Evolutionary conservation across 1,139 yeast species (phyloP).

Genomic region (Nadsonia starkeyi-henricii): DNA sequence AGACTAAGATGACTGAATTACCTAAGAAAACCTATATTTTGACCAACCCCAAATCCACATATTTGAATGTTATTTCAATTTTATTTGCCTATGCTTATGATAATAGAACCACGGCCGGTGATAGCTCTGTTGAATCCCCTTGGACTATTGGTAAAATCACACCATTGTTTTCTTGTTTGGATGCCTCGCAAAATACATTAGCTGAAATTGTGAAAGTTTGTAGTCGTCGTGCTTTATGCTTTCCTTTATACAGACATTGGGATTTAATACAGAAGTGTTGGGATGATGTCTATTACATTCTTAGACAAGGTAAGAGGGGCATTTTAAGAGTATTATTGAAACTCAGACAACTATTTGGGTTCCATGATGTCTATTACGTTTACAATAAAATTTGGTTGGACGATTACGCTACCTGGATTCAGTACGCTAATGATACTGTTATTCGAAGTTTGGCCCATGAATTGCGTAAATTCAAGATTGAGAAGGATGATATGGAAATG

Average conservation of each 20-base stretch:
- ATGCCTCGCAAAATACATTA: constrained; percentile 37
- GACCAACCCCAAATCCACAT: constrained; percentile 35
- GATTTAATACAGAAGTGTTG: constrained; percentile 47
- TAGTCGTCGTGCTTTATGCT: constrained; percentile 58
- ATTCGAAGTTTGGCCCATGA: constrained; percentile 58
- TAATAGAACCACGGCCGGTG: constrained; percentile 60
- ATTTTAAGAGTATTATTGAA: constrained; percentile 47
- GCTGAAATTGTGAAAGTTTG: constrained; percentile 44
- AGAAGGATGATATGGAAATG: constrained; percentile 17
- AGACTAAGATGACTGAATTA: constrained; percentile 49
- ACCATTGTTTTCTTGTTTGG: constrained; percentile 66
- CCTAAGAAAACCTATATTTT: constrained; percentile 48
- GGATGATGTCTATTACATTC: constrained; percentile 55
- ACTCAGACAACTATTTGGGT: constrained; percentile 61
- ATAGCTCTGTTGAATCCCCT: constrained; percentile 72
- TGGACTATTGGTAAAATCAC: constrained; percentile 84
- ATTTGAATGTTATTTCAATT: constrained; percentile 48
- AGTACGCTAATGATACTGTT: constrained; percentile 37
- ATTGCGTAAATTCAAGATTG: constrained; percentile 21
- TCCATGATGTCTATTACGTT: constrained; percentile 76
- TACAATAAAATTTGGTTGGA: constrained; percentile 71
- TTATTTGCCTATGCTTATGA: constrained; percentile 69
- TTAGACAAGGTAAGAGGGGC: constrained; percentile 56
- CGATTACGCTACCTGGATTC: constrained; percentile 70
- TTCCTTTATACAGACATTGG: constrained; percentile 68